Base-by-base conservation (phyloP, 805 yeast species). In the Pichia rugopelliculosa region DNA sequence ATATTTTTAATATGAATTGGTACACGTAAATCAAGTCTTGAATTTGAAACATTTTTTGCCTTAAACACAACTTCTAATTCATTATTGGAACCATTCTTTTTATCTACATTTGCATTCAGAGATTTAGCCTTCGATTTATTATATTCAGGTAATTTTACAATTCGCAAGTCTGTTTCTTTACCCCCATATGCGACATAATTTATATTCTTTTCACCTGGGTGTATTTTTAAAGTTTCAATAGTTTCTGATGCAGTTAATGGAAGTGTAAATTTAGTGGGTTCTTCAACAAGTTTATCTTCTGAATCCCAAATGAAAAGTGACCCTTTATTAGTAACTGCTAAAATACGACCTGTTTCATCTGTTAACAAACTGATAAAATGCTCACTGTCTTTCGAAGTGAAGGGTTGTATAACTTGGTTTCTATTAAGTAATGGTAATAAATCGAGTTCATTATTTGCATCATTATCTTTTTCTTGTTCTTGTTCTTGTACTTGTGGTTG, bases 11-110 rank as follows among this genome's bases (percentile, higher is more conserved):
- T 74, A 86, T 95, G 84, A 11, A 91, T 76, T 4, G 95, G 96
- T 7, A 82, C 93, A 49, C 89, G 74, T 53, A 93, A 67, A 56
- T 86, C 95, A 25, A 91, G 67, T 53, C 75, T 77, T 65, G 84
- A 86, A 56, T 87, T 82, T 50, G 83, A 79, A n/a, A 88, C 95
- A 62, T 88, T 88, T 60, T 85, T 85, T 3, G 84, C 96, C 54
- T 75, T 72, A 74, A 84, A 90, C 5, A 84, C 48, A 6, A 62
- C 54, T 21, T 64, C 59, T 51, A 65, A 56, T 41, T 59, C 46
- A 15, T 30, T 10, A 30, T 6, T 15, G 8, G 40, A 20, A n/a
- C 23, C n/a, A 4, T 20, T 15, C 21, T 9, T 37, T 22, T 36
- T 36, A 6, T 36, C 18, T 10, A 7, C 21, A 7, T 36, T 36